Percentiles rank a stretch among this genome's conserved stretches.
Evolutionary conservation across 1,284 basidiomycete species (phyloP).

Genomic region (Hortiboletus rubellus): DNA sequence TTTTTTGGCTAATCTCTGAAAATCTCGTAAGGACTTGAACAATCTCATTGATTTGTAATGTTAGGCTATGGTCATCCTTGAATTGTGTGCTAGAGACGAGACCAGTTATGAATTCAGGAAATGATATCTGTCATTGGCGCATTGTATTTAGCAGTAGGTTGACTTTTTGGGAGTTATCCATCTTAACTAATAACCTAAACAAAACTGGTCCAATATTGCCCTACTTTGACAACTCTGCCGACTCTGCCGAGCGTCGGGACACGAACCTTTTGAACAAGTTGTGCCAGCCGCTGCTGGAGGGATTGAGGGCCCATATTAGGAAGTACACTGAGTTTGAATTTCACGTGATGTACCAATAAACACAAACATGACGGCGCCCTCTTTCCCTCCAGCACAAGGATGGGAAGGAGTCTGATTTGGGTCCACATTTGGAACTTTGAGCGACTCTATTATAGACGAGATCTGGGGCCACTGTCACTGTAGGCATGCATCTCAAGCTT

Average conservation of each 20-base stretch:
- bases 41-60: too few relatives aligned
- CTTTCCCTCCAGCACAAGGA: too few relatives aligned
- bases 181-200: not conserved
- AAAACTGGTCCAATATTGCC: not conserved
- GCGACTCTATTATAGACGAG: too few relatives aligned
- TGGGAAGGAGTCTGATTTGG: too few relatives aligned
- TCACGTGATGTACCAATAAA: too few relatives aligned
- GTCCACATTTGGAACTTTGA: too few relatives aligned
- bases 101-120: not conserved
- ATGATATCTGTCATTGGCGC: not conserved
- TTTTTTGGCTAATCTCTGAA: too few relatives aligned
- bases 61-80: not conserved
- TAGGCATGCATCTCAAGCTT: too few relatives aligned
- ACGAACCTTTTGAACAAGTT: not conserved
- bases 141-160: not conserved
- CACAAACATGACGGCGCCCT: too few relatives aligned
- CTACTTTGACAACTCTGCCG: not conserved
- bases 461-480: too few relatives aligned
- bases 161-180: slow-evolving; percentile 5
- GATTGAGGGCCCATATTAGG: not conserved
- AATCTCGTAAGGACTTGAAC: too few relatives aligned
- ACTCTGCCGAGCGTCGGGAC: not conserved
- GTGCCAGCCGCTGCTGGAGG: not conserved
- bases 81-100: not conserved
- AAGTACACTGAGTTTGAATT: not conserved